These are phyloP conservation scores for Crassisporium funariophilum DNA, from an alignment of 768 basidiomycete species.

Conservation along the genomic window DNA sequence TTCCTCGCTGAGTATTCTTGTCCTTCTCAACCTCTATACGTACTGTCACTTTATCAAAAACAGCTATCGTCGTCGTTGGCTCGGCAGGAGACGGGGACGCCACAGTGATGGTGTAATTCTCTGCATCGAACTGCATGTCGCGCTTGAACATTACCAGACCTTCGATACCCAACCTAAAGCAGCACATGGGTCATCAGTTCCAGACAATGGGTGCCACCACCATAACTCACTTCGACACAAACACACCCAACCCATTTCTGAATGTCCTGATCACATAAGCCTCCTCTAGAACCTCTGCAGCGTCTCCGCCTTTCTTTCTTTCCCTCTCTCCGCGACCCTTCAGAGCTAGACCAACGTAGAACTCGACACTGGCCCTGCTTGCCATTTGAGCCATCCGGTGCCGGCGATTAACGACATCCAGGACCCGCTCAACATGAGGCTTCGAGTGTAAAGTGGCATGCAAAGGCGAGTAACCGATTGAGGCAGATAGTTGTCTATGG, in stretches of 20 bases:
- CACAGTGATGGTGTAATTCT: slow-evolving; percentile 82
- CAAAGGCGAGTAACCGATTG: slow-evolving; percentile 81
- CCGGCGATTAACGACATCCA: slow-evolving; percentile 86
- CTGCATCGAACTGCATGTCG: slow-evolving; percentile 86
- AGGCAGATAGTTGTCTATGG: slow-evolving; percentile 90
- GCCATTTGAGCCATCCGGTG: slow-evolving; percentile 99
- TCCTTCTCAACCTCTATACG: slow-evolving; percentile 93
- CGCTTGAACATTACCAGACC: slow-evolving; percentile 94
- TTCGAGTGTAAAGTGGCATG: slow-evolving; percentile 90
- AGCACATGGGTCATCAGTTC: slow-evolving; percentile 1
- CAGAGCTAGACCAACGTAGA: slow-evolving; percentile 92
- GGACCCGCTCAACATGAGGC: slow-evolving; percentile 79
- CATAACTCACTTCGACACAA: slow-evolving; percentile 81
- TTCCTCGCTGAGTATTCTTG: slow-evolving; percentile 87
- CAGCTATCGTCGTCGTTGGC: slow-evolving; percentile 64
- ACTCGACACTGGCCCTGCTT: slow-evolving; percentile 93
- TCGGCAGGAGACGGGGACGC: neutral
- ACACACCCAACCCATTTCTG: slow-evolving; percentile 94
- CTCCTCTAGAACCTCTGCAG: slow-evolving; percentile 63
- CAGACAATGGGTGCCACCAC: neutral
- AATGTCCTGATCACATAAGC: slow-evolving; percentile 95
- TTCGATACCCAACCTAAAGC: slow-evolving; percentile 82
- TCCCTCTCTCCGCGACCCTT: slow-evolving; percentile 61
- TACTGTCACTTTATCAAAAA: slow-evolving; percentile 95
- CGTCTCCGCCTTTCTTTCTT: slow-evolving; percentile 27